A percentile compares a stretch with the other conserved stretches of the same genome.
Conservation (phyloP, 148 eudicot genomes). For the Selenicereus undatus region DNA sequence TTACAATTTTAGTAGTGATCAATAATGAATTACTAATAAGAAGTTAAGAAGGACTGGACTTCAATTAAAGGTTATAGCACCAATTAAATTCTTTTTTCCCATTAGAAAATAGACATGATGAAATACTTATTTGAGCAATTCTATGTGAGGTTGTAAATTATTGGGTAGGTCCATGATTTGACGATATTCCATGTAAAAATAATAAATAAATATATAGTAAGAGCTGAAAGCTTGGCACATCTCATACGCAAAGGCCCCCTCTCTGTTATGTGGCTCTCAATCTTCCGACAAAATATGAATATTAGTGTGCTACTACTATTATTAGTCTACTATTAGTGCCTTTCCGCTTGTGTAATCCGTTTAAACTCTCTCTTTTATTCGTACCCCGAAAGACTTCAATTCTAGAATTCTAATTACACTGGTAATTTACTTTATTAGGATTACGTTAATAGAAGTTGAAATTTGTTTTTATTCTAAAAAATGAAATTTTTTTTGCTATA, state of each 20-base stretch:
- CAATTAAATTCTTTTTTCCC: too few species aligned
- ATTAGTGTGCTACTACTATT: not conserved
- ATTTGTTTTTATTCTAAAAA: too few species aligned
- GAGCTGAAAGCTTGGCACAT: not conserved
- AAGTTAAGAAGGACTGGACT: too few species aligned
- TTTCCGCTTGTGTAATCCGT: not conserved
- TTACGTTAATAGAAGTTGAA: too few species aligned
- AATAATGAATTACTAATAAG: too few species aligned
- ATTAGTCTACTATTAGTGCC: too few species aligned
- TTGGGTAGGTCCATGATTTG: constrained; percentile 9
- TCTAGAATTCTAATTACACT: too few species aligned
- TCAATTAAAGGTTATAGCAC: too few species aligned
- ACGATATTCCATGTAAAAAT: not conserved
- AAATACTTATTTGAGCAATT: not conserved
- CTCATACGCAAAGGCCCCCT: not conserved
- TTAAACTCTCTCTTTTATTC: not conserved
- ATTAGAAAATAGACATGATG: too few species aligned
- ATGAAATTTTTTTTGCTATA: too few species aligned
- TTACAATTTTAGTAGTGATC: too few species aligned
- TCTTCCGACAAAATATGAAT: constrained; percentile 8
- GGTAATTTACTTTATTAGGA: too few species aligned
- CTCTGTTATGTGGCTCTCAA: not conserved
- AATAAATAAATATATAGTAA: not conserved
- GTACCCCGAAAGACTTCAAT: not conserved
- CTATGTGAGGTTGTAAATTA: not conserved